Evolutionary conservation across 2,329 filamentous ascomycete genomes (phyloP).

Genomic region (Ophiocordyceps camponoti-saundersi): DNA sequence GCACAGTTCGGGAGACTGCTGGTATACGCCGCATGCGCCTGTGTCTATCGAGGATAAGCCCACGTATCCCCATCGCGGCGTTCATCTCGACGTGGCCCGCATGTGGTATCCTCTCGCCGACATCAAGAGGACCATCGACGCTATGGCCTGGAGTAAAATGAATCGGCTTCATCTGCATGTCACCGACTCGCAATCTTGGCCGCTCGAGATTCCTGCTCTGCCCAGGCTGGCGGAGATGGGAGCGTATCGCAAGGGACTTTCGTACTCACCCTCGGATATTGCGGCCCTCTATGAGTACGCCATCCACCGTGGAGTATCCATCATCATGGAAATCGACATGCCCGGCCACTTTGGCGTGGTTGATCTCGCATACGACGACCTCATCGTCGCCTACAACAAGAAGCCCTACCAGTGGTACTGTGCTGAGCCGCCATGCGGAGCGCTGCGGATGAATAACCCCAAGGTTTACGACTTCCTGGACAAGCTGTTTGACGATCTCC

Average conservation of each 20-base stretch:
- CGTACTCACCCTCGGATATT: slow-evolving; percentile 52
- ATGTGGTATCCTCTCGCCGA: slow-evolving; percentile 52
- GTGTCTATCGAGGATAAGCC: slow-evolving; percentile 57
- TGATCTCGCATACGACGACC: slow-evolving; percentile 30
- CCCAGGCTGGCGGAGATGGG: slow-evolving; percentile 54
- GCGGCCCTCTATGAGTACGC: slow-evolving; percentile 54
- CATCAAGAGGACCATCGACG: slow-evolving; percentile 62
- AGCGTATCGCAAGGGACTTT: slow-evolving; percentile 49
- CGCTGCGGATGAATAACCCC: slow-evolving; percentile 60
- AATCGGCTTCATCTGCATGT: slow-evolving; percentile 69
- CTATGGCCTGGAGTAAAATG: slow-evolving; percentile 63
- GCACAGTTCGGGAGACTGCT: slow-evolving; percentile 36
- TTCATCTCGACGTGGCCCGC: slow-evolving; percentile 64
- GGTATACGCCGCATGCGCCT: slow-evolving; percentile 58
- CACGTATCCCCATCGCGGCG: slow-evolving; percentile 57
- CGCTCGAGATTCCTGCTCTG: slow-evolving; percentile 60
- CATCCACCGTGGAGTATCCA: slow-evolving; percentile 38
- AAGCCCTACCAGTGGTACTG: slow-evolving; percentile 42
- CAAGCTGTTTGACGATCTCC: slow-evolving; percentile 55
- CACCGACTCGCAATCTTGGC: slow-evolving; percentile 76
- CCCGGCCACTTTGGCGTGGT: slow-evolving; percentile 41
- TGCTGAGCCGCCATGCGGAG: slow-evolving; percentile 46
- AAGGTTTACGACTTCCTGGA: slow-evolving; percentile 56
- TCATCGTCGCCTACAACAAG: slow-evolving; percentile 36
- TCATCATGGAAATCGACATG: slow-evolving; percentile 47